Conservation (phyloP, 169 alveolate species). For the Condylostoma magnum region DNA sequence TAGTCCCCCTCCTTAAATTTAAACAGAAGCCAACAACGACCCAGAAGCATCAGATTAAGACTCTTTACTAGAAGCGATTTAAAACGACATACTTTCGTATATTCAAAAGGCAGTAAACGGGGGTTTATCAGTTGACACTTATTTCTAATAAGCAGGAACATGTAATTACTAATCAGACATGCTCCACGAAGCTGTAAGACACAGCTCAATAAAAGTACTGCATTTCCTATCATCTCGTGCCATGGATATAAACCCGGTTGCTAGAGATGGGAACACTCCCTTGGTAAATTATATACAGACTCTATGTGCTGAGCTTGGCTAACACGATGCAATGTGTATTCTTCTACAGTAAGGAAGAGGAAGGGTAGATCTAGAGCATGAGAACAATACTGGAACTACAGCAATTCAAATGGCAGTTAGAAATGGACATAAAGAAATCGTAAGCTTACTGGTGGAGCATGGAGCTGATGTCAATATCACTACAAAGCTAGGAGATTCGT, state of each 20-base stretch:
- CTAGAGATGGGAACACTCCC: slow-evolving; percentile 19
- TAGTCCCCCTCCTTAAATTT: too few relatives aligned
- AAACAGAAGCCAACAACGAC: neutral
- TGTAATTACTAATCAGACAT: too few relatives aligned
- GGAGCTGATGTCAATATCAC: slow-evolving; percentile 50
- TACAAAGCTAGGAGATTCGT: slow-evolving; percentile 44
- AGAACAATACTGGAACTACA: neutral
- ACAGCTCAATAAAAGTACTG: slow-evolving; percentile 22
- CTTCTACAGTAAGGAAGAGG: slow-evolving; percentile 26
- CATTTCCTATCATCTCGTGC: slow-evolving; percentile 5
- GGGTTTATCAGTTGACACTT: neutral
- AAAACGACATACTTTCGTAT: slow-evolving; percentile 2
- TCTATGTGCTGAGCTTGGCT: slow-evolving; percentile 18
- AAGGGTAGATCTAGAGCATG: slow-evolving; percentile 16
- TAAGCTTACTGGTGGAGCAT: slow-evolving; percentile 32
- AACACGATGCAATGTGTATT: slow-evolving; percentile 29
- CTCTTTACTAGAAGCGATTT: neutral
- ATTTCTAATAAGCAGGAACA: slow-evolving; percentile 17
- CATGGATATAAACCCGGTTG: neutral
- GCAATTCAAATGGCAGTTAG: slow-evolving; percentile 31
- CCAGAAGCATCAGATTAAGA: neutral
- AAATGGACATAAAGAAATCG: slow-evolving; percentile 42
- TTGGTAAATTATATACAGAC: too few relatives aligned
- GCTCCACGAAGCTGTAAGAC: slow-evolving; percentile 31
- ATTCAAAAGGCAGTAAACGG: neutral